Percentiles rank a stretch among this genome's conserved stretches.
These are phyloP conservation scores for Eucalyptus melliodora DNA, from an alignment of 345 rosid species.

Conservation along the genomic window DNA sequence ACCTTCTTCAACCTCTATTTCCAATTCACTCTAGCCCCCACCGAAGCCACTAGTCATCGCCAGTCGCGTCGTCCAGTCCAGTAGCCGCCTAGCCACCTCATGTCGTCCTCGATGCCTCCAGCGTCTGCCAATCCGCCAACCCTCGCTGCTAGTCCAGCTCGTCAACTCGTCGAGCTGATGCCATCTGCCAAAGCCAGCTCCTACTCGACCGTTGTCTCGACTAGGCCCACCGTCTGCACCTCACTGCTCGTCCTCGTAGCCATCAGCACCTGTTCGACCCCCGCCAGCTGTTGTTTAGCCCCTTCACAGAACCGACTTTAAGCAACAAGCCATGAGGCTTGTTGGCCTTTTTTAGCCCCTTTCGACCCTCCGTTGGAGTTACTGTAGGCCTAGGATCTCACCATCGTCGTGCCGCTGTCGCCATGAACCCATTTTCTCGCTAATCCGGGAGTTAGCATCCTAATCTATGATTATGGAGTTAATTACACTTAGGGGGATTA, in stretches of 20 bases:
- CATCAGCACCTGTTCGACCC: rapidly evolving
- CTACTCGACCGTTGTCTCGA: rapidly evolving
- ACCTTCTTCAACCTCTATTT: no score
- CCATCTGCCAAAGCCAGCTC: no score
- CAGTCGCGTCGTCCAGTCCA: rapidly evolving
- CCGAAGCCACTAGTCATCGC: no score
- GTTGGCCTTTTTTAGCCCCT: no score
- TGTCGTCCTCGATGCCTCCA: rapidly evolving
- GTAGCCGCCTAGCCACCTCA: no score
- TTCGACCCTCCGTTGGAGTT: no score
- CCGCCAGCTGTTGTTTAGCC: rapidly evolving
- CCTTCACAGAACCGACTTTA: rapidly evolving
- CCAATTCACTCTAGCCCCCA: no score
- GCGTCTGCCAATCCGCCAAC: rapidly evolving
- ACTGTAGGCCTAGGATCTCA: rapidly evolving
- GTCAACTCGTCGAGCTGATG: rapidly evolving
- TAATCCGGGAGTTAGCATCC: rapidly evolving
- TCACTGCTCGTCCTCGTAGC: no score
- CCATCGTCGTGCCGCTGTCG: rapidly evolving
- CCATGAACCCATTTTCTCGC: rapidly evolving
- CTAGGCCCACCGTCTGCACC: rapidly evolving
- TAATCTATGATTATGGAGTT: no score
- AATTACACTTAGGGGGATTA: no score
- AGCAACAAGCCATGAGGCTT: no score
- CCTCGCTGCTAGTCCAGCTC: no score